Evolutionary conservation across 345 rosid genomes (phyloP).

Genomic region (Nasturtium officinale): DNA sequence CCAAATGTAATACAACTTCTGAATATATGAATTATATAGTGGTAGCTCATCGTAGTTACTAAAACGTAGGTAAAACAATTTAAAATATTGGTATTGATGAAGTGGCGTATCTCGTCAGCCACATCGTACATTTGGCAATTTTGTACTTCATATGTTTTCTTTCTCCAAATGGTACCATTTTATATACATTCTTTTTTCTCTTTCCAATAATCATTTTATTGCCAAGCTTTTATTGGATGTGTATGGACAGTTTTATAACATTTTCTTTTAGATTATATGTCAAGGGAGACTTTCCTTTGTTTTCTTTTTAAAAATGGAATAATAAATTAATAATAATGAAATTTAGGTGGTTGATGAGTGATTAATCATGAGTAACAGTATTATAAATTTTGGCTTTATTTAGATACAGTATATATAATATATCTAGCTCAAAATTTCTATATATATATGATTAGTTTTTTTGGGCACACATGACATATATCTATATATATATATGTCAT

Average conservation of each 20-base stretch:
- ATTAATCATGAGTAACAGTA: slow-evolving; percentile 42
- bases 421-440: not conserved
- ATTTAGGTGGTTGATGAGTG: slow-evolving; percentile 43
- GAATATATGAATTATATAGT: not conserved
- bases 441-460: too few species aligned
- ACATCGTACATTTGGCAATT: slow-evolving; percentile 37
- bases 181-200: slow-evolving; percentile 33
- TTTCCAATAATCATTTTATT: slow-evolving; percentile 17
- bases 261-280: slow-evolving; percentile 18
- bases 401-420: slow-evolving; percentile 11
- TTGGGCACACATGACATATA: not conserved
- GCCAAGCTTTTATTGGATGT: slow-evolving; percentile 34
- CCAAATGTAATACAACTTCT: not conserved
- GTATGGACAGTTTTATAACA: slow-evolving; percentile 27
- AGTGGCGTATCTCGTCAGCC: slow-evolving; percentile 39
- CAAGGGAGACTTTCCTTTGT: slow-evolving; percentile 23
- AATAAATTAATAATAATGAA: slow-evolving; percentile 16
- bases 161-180: slow-evolving; percentile 32
- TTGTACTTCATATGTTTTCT: slow-evolving; percentile 38
- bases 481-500: not conserved
- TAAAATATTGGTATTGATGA: slow-evolving; percentile 11
- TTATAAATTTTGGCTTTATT: slow-evolving; percentile 25
- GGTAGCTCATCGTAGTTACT: slow-evolving; percentile 5
- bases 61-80: not conserved
- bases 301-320: slow-evolving; percentile 3